Percentiles rank a stretch among this genome's conserved stretches.
Conservation (phyloP, 2,329 filamentous ascomycete species). For the Dryadomyces quercivorus region DNA sequence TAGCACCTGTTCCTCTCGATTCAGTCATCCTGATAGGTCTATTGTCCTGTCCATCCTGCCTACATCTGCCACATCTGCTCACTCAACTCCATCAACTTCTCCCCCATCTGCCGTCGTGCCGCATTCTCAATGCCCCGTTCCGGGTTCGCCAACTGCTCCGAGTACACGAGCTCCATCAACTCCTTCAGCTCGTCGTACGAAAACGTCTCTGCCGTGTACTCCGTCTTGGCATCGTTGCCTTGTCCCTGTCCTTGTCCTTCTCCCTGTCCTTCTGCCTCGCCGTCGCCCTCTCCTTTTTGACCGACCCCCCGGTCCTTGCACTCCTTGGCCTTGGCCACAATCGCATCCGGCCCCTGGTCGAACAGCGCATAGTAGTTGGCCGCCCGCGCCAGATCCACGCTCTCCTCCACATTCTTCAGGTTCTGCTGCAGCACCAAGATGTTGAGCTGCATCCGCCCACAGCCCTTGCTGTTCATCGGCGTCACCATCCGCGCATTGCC, state of each 20-base stretch:
- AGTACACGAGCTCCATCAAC: constrained; percentile 55
- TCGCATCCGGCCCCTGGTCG: constrained; percentile 49
- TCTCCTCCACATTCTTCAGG: constrained; percentile 78
- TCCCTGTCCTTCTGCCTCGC: constrained; percentile 18
- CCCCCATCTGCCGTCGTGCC: constrained; percentile 57
- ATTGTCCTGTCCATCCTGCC: not conserved
- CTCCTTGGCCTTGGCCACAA: constrained; percentile 49
- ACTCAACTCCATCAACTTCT: constrained; percentile 56
- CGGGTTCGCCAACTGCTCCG: constrained; percentile 52
- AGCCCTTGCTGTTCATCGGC: constrained; percentile 75
- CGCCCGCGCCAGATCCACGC: constrained; percentile 50
- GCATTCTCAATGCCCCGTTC: constrained; percentile 55
- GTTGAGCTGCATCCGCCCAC: constrained; percentile 82
- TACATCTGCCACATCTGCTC: constrained; percentile 59
- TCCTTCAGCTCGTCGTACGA: constrained; percentile 55
- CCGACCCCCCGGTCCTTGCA: constrained; percentile 17
- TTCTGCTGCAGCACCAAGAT: constrained; percentile 94
- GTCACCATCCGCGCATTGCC: constrained; percentile 57
- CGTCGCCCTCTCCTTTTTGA: constrained; percentile 14
- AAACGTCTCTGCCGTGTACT: constrained; percentile 29
- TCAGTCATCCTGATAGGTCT: too few relatives aligned
- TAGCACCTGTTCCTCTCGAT: too few relatives aligned
- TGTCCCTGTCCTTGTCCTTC: constrained; percentile 12
- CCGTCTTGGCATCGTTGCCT: constrained; percentile 17
- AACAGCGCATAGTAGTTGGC: constrained; percentile 61